Evolutionary conservation across 495 filamentous ascomycete species (phyloP), one percentile per base, ranked within the genome.

Genomic region (Penicillium crystallinum): DNA sequence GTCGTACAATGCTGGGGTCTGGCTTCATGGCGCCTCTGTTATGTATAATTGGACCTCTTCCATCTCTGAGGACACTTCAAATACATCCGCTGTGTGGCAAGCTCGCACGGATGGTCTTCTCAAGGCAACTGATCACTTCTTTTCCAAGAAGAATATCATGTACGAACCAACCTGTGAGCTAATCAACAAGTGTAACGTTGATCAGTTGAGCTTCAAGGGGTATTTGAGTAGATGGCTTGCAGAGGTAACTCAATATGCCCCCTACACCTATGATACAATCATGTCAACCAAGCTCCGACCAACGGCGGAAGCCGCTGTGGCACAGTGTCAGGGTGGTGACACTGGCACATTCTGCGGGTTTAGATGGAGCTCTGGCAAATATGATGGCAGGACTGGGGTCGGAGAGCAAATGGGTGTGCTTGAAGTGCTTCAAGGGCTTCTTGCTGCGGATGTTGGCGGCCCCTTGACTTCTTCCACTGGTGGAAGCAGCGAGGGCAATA

Each of bases 401-500:
- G 86, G 87, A 4, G 83, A 90, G 67, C 81, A 89, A 61, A 81
- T 91, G 78, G 78, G 79, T 5, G 85, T 81, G 2, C 72, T 91
- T 63, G 83, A 88, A 46, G 77, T 87, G 15, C 75, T 90, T 3
- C 73, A 85, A 42, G 79, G 50, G 0, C 46, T 54, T 10, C 55
- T 58, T 19, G 39, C 31, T 23, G 42, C 39, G 29, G 34, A 40
- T 18, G 31, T 47, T 8, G 30, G 35, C 36, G 55, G 40, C 18
- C 34, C 42, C 22, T 34, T 54, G 23, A 52, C 52, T 19, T 37
- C 51, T 12, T 38, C 50, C n/a, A 58, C 50, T 30, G 55, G 55
- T 18, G 55, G 55, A 15, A 46, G 33, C 4, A 58, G 55, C 19
- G 41, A 54, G 12, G 51, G 56, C 1, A 54, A 58, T 39, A 54